Conservation (phyloP, 371 early-diverging fungal species). For the Funneliformis caledonium region DNA sequence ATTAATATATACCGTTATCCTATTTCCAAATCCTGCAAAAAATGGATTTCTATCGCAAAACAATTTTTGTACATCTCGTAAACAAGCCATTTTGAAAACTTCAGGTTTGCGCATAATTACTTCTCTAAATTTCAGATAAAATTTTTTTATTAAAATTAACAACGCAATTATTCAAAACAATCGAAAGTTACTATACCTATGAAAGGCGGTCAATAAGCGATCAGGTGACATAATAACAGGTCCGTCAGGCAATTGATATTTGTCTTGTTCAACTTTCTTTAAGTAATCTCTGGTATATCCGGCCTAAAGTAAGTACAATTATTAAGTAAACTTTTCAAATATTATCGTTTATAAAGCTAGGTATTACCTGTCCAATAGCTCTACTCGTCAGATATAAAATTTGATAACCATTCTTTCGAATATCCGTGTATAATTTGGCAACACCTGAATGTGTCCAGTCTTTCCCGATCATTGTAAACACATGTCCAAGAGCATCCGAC, state of each 20-base stretch:
- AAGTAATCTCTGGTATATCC: conserved; percentile 93
- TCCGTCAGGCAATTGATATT: conserved; percentile 92
- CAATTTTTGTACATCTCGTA: conserved; percentile 88
- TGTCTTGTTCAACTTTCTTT: conserved; percentile 87
- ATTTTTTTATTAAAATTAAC: background rate
- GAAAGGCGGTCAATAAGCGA: conserved; percentile 91
- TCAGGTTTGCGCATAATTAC: conserved; percentile 96
- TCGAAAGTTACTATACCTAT: conserved; percentile 55
- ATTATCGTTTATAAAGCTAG: background rate
- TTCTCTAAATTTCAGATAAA: conserved; percentile 56
- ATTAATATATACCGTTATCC: conserved; percentile 47
- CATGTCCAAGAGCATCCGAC: conserved; percentile 96
- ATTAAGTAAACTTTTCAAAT: background rate
- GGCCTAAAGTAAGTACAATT: conserved; percentile 37
- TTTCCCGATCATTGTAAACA: conserved; percentile 97
- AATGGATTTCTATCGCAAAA: conserved; percentile 88
- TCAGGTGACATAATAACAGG: conserved; percentile 98
- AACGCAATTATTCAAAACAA: background rate
- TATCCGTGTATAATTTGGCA: conserved; percentile 95
- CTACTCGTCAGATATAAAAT: conserved; percentile 96
- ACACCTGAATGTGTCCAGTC: conserved; percentile 99
- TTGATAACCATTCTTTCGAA: conserved; percentile 94
- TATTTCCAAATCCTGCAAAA: conserved; percentile 99
- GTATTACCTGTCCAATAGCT: conserved; percentile 92
- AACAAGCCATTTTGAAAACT: conserved; percentile 97